Conservation (phyloP, 2,329 filamentous ascomycete genomes). For the Cryphonectria radicalis region DNA sequence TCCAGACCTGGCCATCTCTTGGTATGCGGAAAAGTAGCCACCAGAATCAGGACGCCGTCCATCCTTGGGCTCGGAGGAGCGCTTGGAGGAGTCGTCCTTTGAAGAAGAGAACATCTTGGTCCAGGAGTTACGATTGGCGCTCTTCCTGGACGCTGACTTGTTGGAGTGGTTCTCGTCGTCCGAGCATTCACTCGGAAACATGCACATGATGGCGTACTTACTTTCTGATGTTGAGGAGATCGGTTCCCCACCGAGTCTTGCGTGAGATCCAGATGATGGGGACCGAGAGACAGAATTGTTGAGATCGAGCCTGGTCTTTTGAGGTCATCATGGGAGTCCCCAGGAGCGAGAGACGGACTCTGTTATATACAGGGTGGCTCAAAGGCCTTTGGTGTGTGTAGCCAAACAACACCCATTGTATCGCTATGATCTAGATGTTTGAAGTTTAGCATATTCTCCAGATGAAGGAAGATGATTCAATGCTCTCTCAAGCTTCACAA, state of each 20-base stretch:
- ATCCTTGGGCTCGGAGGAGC: neutral
- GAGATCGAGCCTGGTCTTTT: neutral
- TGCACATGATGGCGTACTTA: neutral
- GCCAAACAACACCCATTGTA: neutral
- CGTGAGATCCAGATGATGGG: neutral
- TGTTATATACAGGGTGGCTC: neutral
- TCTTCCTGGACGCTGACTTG: neutral
- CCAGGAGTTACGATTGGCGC: neutral
- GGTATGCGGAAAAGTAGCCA: neutral
- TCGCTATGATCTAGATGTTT: neutral
- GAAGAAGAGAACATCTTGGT: constrained; percentile 1
- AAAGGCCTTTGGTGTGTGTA: neutral
- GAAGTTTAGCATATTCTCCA: neutral
- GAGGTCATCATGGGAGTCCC: neutral
- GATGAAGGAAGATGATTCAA: neutral
- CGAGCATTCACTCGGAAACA: neutral
- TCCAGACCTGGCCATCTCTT: neutral
- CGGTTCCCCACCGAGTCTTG: neutral
- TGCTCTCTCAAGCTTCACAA: neutral
- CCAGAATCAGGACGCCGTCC: neutral
- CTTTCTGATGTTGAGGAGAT: neutral
- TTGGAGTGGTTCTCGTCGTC: neutral
- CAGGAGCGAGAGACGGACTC: neutral
- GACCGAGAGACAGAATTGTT: neutral
- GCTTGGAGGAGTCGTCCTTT: neutral